These are phyloP conservation scores for Neurospora cerealis DNA, from an alignment of 495 filamentous ascomycete genomes.

Conservation along the genomic window DNA sequence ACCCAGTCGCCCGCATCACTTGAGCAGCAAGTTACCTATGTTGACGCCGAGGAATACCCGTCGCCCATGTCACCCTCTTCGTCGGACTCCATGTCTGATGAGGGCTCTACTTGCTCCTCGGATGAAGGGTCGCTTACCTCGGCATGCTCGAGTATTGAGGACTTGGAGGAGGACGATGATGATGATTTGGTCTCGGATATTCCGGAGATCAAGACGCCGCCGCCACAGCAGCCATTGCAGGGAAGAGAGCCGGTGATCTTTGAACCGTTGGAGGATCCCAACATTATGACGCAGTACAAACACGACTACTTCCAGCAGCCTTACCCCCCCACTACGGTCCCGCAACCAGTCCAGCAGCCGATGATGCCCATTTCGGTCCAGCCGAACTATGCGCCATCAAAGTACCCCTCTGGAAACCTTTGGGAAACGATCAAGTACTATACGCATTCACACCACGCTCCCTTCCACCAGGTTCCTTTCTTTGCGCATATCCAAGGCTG, in stretches of 20 bases:
- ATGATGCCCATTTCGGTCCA: conserved; percentile 16
- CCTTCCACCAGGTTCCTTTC: conserved; percentile 40
- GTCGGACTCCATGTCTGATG: conserved; percentile 30
- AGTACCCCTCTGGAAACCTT: conserved; percentile 30
- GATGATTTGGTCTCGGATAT: conserved; percentile 31
- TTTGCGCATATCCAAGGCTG: conserved; percentile 38
- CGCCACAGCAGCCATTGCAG: conserved; percentile 20
- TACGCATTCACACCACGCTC: conserved; percentile 22
- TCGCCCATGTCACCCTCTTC: conserved; percentile 31
- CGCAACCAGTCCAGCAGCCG: conserved; percentile 9
- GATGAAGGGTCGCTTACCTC: conserved; percentile 37
- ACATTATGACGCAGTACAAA: conserved; percentile 22
- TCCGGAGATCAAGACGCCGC: conserved; percentile 30
- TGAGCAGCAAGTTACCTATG: conserved; percentile 29
- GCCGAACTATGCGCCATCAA: conserved; percentile 21
- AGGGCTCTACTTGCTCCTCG: conserved; percentile 36
- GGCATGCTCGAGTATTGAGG: conserved; percentile 35
- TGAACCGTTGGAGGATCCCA: conserved; percentile 28
- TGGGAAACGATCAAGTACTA: conserved; percentile 36
- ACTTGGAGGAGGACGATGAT: conserved; percentile 28
- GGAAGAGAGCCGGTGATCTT: conserved; percentile 24
- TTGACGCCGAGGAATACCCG: conserved; percentile 33
- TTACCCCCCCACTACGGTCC: conserved; percentile 17
- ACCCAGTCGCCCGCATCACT: conserved; percentile 43
- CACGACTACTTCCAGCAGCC: conserved; percentile 33